Evolutionary conservation across 441 rosid species (phyloP), one percentile per base, ranked within the genome.

Genomic region (Gossypium laxum): DNA sequence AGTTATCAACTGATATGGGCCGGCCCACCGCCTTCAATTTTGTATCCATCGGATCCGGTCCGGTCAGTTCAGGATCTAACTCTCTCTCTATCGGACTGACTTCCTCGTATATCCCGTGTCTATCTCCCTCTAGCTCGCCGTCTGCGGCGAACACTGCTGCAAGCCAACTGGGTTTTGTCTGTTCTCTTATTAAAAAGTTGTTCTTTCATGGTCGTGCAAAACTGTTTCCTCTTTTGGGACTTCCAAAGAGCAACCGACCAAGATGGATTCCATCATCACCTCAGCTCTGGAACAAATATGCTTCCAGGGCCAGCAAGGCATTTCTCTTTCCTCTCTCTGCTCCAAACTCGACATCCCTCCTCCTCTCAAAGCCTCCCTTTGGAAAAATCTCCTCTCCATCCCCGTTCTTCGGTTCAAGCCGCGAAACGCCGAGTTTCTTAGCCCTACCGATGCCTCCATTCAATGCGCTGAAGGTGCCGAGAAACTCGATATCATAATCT

Each of bases 271-370:
- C 52, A 79, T 87, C 18, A 75, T 85, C 75, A 77, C 88, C 69
- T 78, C 89, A 7, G 91, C 91, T n/a, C 87, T 94, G 43, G 94
- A 88, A 56, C 92, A 91, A 77, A 85, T 91, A 58, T 94, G 96
- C 69, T 82, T 79, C 51, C 85, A 84, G 2, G 97, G 95, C 56
- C 69, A 85, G 30, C 17, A 74, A 64, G 98, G 97, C 14, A 30
- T 86, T 61, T 58, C 82, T 32, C 77, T 83, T 2, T 78, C 83
- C 59, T 84, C 86, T 51, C 85, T 88, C 75, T 85, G 83, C 80
- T 67, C 82, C 67, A 34, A 78, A 63, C 78, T 87, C 83, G 67
- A 69, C 68, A 3, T 76, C 48, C 74, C 8, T 32, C 79, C 78
- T 18, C 72, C 80, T 61, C 73, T 84, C 68, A 91, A 83, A 72